A percentile compares a stretch with the other conserved stretches of the same genome.
Conservation (phyloP, 176 grass and related monocot species). For the Avena eriantha region DNA sequence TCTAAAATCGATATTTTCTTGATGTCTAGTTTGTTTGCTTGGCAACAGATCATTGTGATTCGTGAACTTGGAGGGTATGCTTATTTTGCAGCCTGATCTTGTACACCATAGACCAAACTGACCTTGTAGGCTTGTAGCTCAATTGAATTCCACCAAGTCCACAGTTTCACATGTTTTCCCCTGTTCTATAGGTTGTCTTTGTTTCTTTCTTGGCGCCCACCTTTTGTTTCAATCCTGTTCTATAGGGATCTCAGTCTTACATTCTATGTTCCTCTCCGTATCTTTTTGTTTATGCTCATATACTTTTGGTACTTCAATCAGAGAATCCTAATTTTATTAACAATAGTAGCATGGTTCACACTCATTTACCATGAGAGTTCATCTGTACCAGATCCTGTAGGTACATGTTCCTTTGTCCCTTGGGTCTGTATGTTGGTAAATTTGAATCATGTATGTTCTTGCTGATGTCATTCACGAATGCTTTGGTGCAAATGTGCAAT, state of each 20-base stretch:
- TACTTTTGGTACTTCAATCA: background rate
- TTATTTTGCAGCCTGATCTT: background rate
- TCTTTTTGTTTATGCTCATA: background rate
- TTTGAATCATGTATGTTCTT: background rate
- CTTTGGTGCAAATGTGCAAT: background rate
- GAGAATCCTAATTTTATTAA: background rate
- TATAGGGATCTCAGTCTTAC: background rate
- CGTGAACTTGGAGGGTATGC: background rate
- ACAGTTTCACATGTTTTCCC: background rate
- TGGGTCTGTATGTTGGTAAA: background rate
- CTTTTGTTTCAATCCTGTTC: background rate
- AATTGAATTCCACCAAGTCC: background rate
- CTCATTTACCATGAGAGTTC: background rate
- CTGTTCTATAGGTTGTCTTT: background rate
- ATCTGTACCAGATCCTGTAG: background rate
- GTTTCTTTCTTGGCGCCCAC: background rate
- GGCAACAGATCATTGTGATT: background rate
- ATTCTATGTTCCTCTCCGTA: background rate
- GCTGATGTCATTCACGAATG: background rate
- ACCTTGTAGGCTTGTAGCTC: background rate
- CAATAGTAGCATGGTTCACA: background rate
- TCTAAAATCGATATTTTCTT: background rate
- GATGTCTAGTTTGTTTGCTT: background rate
- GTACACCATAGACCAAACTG: background rate
- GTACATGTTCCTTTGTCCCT: background rate